Conservation (phyloP, 2,329 filamentous ascomycete species). For the Tolypocladium tropicale region DNA sequence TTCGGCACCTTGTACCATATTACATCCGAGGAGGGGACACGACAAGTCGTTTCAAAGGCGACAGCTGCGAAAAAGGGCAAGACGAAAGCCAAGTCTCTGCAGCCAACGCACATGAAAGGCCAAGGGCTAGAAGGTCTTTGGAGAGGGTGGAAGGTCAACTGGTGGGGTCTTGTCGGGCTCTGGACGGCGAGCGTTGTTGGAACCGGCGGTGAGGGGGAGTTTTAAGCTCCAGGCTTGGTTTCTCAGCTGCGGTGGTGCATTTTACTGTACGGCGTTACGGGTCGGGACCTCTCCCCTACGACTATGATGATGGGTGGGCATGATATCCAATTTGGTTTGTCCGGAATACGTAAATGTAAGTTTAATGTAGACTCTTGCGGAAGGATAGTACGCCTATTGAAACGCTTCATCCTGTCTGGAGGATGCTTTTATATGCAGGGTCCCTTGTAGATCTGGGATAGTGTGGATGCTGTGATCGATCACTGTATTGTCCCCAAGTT, state of each 20-base stretch:
- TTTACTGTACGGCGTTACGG: slow-evolving; percentile 23
- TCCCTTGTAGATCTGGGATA: too few species aligned
- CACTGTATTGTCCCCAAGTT: too few species aligned
- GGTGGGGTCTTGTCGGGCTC: slow-evolving; percentile 65
- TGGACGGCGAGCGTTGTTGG: slow-evolving; percentile 60
- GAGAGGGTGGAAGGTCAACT: slow-evolving; percentile 67
- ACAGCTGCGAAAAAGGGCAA: slow-evolving; percentile 20
- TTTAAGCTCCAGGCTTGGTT: slow-evolving; percentile 24
- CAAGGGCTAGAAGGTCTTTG: slow-evolving; percentile 61
- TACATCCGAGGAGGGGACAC: slow-evolving; percentile 67
- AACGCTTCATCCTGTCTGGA: neutral
- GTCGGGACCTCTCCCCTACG: slow-evolving; percentile 25
- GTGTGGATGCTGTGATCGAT: too few species aligned
- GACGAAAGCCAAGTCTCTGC: slow-evolving; percentile 17
- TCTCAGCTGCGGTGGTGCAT: slow-evolving; percentile 12
- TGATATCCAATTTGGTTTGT: slow-evolving; percentile 13
- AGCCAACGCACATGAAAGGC: slow-evolving; percentile 39
- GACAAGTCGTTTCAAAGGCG: slow-evolving; percentile 30
- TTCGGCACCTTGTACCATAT: slow-evolving; percentile 89
- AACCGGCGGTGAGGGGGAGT: slow-evolving; percentile 50
- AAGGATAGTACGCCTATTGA: too few species aligned
- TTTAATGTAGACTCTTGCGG: neutral
- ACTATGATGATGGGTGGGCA: slow-evolving; percentile 26
- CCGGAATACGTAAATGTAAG: too few species aligned
- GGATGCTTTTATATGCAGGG: too few species aligned